phyloP scores from a whole-genome alignment of 257 asterid genomes.

The Primulina huaijiensis region DNA sequence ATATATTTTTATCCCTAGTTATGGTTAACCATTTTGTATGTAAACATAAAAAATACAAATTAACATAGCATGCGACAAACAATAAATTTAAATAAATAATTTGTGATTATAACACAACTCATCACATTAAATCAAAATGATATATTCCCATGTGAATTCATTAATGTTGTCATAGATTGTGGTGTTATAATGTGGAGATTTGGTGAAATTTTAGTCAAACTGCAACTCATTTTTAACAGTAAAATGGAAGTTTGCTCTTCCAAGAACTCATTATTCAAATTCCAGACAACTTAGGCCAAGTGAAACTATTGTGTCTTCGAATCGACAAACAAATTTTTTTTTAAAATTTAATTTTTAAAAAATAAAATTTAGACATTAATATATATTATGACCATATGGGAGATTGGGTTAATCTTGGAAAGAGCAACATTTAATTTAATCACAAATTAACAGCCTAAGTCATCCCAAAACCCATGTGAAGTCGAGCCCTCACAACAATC shows the following conservation, averaged over 20 bases:
- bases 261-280: not conserved
- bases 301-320: not conserved
- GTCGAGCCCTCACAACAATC: slow-evolving; percentile 21
- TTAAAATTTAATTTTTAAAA: no score
- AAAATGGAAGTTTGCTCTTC: not conserved
- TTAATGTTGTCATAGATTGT: no score
- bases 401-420: slow-evolving; percentile 25
- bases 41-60: no score
- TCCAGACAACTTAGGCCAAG: not conserved
- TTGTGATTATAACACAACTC: not conserved
- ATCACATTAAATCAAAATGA: no score
- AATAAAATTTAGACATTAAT: no score
- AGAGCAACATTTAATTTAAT: slow-evolving; percentile 25
- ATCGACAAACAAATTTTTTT: not conserved
- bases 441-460: slow-evolving; percentile 28
- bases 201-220: no score
- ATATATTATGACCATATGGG: not conserved
- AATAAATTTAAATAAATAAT: no score
- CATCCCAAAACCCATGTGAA: slow-evolving; percentile 39
- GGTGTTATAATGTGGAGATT: no score
- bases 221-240: not conserved
- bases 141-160: not conserved
- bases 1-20: no score
- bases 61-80: not conserved
- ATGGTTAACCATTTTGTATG: no score